A percentile compares a stretch with the other conserved stretches of the same genome.
These are phyloP conservation scores for Cicer arietinum DNA, from an alignment of 306 rosid genomes.

Conservation along the genomic window DNA sequence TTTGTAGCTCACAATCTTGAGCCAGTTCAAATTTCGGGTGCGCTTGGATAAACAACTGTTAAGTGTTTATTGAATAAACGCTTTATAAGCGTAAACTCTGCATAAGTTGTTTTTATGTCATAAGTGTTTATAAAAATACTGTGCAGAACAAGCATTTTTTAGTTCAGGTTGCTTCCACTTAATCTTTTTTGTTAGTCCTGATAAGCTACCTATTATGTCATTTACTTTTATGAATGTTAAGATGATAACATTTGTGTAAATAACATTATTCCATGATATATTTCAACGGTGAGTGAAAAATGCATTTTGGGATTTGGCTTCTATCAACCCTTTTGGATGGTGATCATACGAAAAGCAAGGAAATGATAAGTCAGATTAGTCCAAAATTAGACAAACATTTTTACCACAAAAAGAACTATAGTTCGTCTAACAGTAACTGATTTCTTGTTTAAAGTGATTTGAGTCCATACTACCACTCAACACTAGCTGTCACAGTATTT, in stretches of 20 bases:
- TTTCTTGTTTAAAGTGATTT: not conserved
- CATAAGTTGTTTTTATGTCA: not conserved
- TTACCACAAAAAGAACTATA: not conserved
- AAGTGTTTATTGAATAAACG: not conserved
- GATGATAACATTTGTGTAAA: not conserved
- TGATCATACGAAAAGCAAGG: constrained; percentile 1
- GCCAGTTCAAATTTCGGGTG: not conserved
- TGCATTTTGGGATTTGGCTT: not conserved
- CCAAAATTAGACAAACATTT: not conserved
- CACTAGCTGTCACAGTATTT: not conserved
- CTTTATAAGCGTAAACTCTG: not conserved
- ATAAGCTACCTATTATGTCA: not conserved
- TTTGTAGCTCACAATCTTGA: not conserved
- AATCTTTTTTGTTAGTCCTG: not conserved
- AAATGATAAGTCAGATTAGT: not conserved
- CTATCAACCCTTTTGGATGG: not conserved
- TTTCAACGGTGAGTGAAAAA: not conserved
- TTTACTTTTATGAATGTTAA: not conserved
- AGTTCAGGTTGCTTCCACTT: constrained; percentile 10
- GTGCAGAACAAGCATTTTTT: not conserved
- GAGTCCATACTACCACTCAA: not conserved
- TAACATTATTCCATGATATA: not conserved
- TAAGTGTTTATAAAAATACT: not conserved
- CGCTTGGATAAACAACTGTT: not conserved
- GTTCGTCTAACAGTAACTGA: not conserved